phyloP scores from a whole-genome alignment of 768 basidiomycete genomes.

The Sporobolomyces phaffii region DNA sequence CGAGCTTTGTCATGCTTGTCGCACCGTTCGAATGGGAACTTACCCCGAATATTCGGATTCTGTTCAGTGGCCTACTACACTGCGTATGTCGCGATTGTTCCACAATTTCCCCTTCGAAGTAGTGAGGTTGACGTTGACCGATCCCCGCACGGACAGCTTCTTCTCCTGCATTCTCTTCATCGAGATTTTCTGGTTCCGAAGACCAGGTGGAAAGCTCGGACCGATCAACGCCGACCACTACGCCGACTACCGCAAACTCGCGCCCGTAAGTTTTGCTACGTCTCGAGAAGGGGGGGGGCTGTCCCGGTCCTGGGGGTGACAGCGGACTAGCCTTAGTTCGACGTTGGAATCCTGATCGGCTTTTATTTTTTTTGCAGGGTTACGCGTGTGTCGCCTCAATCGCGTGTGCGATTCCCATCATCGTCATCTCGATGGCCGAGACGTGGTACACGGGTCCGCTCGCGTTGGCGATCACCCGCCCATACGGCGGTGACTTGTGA shows the following conservation, averaged over 20 bases:
- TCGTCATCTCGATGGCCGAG: slow-evolving; percentile 12
- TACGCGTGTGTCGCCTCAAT: slow-evolving; percentile 21
- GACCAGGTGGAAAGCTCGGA: slow-evolving; percentile 13
- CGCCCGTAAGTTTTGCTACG: slow-evolving; percentile 1
- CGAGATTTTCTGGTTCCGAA: slow-evolving; percentile 29
- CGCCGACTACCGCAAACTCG: slow-evolving; percentile 27
- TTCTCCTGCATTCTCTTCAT: slow-evolving; percentile 11
- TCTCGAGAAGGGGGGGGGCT: no score
- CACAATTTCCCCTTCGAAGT: no score
- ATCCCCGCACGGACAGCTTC: not conserved
- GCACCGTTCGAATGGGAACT: no score
- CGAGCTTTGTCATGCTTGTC: no score
- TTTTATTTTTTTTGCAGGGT: not conserved
- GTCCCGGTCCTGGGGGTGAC: no score
- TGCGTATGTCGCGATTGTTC: not conserved
- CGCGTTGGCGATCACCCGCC: slow-evolving; percentile 14
- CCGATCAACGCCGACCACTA: slow-evolving; percentile 36
- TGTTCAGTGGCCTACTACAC: slow-evolving; percentile 35
- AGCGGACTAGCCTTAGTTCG: no score
- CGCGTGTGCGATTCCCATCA: not conserved
- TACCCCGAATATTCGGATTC: no score
- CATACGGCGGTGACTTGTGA: slow-evolving; percentile 13
- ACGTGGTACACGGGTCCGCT: slow-evolving; percentile 29
- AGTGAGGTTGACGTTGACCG: not conserved
- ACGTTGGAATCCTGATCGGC: no score